These are phyloP conservation scores for Lactifluus volemus DNA, from an alignment of 768 basidiomycete species.

Conservation along the genomic window DNA sequence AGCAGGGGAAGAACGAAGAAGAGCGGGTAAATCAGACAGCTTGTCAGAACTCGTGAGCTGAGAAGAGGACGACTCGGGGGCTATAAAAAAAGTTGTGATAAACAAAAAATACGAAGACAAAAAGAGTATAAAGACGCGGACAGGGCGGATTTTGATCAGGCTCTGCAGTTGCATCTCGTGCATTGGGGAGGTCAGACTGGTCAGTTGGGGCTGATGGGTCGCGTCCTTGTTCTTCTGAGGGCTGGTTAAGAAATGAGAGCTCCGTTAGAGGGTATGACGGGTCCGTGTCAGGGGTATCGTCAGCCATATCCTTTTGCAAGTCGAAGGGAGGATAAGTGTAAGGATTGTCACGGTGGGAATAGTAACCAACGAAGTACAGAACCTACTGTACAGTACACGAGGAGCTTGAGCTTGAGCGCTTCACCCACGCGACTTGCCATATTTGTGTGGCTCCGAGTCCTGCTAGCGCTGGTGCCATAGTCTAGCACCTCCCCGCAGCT, in stretches of 20 bases:
- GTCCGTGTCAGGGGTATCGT: background rate
- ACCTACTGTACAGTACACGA: background rate
- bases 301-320: background rate
- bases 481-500: background rate
- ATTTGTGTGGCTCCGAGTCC: no score
- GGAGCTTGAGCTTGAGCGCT: background rate
- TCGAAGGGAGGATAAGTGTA: background rate
- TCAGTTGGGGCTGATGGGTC: background rate
- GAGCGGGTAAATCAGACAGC: constrained; percentile 31
- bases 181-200: background rate
- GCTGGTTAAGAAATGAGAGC: background rate
- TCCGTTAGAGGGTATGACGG: background rate
- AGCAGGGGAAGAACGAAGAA: constrained; percentile 26
- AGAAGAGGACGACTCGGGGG: constrained; percentile 24
- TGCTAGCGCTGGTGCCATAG: background rate
- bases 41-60: constrained; percentile 38
- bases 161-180: background rate
- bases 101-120: background rate
- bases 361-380: no score
- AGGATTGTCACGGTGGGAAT: no score
- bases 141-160: background rate
- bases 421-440: background rate
- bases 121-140: background rate
- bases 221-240: background rate
- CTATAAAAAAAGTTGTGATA: constrained; percentile 10